These are phyloP conservation scores for Umbelopsis vinacea DNA, from an alignment of 192 early-diverging fungal genomes.

Conservation along the genomic window DNA sequence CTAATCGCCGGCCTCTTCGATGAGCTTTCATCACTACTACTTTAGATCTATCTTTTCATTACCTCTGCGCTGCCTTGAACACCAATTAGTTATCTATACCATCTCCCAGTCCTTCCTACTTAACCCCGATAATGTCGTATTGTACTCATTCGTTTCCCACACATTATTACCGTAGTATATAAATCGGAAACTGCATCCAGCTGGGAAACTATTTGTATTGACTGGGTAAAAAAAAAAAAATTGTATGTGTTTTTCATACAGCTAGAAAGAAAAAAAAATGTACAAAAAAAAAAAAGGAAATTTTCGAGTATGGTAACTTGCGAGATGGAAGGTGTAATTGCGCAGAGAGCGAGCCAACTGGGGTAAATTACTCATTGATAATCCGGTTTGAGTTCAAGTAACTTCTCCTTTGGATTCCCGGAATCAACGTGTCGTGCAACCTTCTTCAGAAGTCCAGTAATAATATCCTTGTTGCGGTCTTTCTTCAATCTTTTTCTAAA, in stretches of 20 bases:
- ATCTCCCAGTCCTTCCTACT: too few species aligned
- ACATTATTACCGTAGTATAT: too few species aligned
- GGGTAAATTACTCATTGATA: conserved; percentile 32
- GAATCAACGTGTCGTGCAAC: conserved; percentile 44
- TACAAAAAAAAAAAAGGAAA: neutral
- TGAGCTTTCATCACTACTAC: too few species aligned
- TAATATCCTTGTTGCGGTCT: conserved; percentile 47
- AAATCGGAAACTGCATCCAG: too few species aligned
- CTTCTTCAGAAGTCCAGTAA: conserved; percentile 49
- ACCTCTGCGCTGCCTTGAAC: neutral
- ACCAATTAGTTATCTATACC: neutral
- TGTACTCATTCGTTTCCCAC: too few species aligned
- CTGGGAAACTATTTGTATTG: too few species aligned
- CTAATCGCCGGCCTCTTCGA: too few species aligned
- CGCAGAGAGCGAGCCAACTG: neutral
- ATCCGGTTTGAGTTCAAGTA: conserved; percentile 43
- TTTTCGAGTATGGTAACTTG: neutral
- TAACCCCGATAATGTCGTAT: too few species aligned
- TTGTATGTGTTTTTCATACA: too few species aligned
- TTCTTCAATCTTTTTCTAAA: conserved; percentile 68
- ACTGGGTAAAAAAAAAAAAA: neutral
- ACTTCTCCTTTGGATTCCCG: conserved; percentile 30
- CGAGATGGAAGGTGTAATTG: neutral
- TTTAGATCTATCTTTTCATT: too few species aligned
- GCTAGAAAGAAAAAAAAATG: neutral